phyloP scores from a whole-genome alignment of 2,329 filamentous ascomycete genomes.

The Pseudocercospora eumusae region DNA sequence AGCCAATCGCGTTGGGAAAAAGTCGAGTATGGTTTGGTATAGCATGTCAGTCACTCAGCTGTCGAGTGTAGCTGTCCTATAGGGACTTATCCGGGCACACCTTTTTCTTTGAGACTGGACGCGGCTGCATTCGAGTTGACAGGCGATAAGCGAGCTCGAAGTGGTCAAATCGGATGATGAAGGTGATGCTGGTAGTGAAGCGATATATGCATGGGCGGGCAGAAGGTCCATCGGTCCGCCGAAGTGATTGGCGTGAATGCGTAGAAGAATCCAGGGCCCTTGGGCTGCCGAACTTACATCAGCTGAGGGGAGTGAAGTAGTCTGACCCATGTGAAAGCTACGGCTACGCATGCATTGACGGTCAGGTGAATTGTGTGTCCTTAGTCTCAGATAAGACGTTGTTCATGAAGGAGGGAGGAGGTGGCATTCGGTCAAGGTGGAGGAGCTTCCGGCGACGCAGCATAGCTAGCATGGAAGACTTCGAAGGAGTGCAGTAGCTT shows the following conservation, averaged over 20 bases:
- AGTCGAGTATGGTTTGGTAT: background rate
- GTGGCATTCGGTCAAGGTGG: constrained; percentile 4
- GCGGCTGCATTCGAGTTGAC: constrained; percentile 1
- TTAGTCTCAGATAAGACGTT: background rate
- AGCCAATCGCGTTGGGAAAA: background rate
- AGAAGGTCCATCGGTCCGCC: background rate
- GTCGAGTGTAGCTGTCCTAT: background rate
- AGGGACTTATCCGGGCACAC: background rate
- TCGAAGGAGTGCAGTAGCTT: background rate
- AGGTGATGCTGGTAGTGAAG: constrained; percentile 9
- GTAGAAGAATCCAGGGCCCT: constrained; percentile 1
- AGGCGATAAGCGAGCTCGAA: constrained; percentile 8
- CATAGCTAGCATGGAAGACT: background rate
- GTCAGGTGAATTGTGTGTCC: background rate
- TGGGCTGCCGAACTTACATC: background rate
- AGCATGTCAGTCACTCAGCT: constrained; percentile 1
- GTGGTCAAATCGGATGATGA: background rate
- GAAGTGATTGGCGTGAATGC: constrained; percentile 1
- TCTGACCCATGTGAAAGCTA: background rate
- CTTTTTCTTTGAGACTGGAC: background rate
- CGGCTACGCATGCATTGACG: constrained; percentile 6
- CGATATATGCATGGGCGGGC: background rate
- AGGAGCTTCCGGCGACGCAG: too few relatives aligned
- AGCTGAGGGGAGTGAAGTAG: constrained; percentile 3
- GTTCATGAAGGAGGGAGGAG: constrained; percentile 2